phyloP scores from a whole-genome alignment of 2,329 filamentous ascomycete species.

The Trichoderma asperellum region DNA sequence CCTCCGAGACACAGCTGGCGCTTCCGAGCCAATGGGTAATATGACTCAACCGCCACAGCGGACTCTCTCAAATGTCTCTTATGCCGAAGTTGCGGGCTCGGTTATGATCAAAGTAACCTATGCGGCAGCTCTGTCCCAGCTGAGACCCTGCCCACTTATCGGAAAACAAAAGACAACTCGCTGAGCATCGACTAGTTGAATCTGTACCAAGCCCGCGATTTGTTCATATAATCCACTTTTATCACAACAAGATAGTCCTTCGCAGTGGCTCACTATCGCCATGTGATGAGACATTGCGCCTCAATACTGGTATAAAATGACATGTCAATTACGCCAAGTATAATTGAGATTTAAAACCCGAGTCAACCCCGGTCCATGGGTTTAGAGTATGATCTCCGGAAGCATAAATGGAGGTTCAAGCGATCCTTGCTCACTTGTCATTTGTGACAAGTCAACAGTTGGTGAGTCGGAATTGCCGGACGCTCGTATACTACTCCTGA shows the following conservation, averaged over 20 bases:
- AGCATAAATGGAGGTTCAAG: background rate
- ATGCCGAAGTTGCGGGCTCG: slow-evolving; percentile 63
- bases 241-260: background rate
- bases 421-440: background rate
- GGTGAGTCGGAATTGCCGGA: background rate
- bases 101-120: slow-evolving; percentile 61
- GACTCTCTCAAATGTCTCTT: slow-evolving; percentile 55
- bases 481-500: background rate
- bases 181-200: background rate
- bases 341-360: slow-evolving; percentile 45
- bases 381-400: background rate
- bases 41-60: slow-evolving; percentile 31
- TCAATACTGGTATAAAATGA: background rate
- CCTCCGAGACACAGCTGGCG: slow-evolving; percentile 2
- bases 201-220: background rate
- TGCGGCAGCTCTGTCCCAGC: slow-evolving; percentile 63
- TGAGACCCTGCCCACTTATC: slow-evolving; percentile 42
- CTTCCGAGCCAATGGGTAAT: background rate
- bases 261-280: background rate
- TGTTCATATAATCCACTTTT: background rate
- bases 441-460: background rate
- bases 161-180: background rate
- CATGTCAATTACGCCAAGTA: slow-evolving; percentile 47
- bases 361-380: slow-evolving; percentile 27
- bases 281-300: background rate